Conservation (phyloP, 2,329 filamentous ascomycete species). For the Talaromyces marneffei region DNA sequence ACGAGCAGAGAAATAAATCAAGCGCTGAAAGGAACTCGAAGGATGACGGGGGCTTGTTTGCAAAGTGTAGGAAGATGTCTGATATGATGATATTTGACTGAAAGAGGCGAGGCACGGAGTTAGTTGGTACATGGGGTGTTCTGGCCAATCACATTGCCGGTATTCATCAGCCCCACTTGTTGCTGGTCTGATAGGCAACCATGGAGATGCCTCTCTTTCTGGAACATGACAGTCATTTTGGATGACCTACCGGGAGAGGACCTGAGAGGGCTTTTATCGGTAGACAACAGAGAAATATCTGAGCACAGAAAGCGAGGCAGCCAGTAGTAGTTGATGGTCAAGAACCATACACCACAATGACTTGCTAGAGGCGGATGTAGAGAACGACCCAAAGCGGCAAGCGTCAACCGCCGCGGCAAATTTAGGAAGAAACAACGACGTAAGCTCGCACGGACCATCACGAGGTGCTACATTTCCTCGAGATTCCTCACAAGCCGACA, state of each 20-base stretch:
- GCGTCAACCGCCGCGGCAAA: not conserved
- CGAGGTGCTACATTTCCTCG: not conserved
- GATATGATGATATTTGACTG: not conserved
- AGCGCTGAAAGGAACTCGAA: not conserved
- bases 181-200: not conserved
- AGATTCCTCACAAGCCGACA: not conserved
- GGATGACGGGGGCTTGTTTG: not conserved
- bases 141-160: not conserved
- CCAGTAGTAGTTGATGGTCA: too few relatives aligned
- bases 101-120: not conserved
- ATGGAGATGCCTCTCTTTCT: too few relatives aligned
- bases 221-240: not conserved
- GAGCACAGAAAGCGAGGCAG: too few relatives aligned
- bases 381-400: not conserved
- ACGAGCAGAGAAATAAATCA: not conserved
- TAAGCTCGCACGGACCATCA: constrained; percentile 6
- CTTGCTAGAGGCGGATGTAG: not conserved
- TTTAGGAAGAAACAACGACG: not conserved
- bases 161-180: not conserved
- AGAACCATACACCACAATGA: too few relatives aligned
- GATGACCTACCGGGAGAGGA: not conserved
- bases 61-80: not conserved
- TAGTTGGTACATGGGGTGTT: not conserved
- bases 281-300: too few relatives aligned
- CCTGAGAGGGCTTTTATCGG: too few relatives aligned